These are phyloP conservation scores for Phyllostachys edulis DNA, from an alignment of 176 grass and related monocot genomes.

Conservation along the genomic window DNA sequence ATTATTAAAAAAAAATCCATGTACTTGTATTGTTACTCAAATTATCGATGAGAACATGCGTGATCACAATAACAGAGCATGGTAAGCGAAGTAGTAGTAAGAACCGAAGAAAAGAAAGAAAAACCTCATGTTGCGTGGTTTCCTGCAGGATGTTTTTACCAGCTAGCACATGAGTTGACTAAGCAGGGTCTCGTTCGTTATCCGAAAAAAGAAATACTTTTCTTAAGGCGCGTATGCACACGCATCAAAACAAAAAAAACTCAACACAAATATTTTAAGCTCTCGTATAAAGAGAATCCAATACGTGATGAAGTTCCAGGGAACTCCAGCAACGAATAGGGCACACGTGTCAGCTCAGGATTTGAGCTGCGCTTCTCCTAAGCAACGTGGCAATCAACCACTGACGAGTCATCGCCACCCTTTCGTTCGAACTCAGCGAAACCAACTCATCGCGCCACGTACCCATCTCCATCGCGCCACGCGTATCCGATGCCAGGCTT, in stretches of 20 bases:
- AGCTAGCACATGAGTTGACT: too few relatives aligned
- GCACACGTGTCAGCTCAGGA: not conserved
- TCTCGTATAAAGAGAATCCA: not conserved
- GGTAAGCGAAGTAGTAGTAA: too few relatives aligned
- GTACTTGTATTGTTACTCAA: too few relatives aligned
- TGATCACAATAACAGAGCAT: too few relatives aligned
- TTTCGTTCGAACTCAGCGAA: not conserved
- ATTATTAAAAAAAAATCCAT: too few relatives aligned
- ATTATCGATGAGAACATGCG: too few relatives aligned
- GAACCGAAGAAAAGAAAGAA: too few relatives aligned
- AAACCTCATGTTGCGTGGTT: too few relatives aligned
- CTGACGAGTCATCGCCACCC: conserved; percentile 6
- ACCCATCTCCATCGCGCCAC: not conserved
- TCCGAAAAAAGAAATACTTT: too few relatives aligned
- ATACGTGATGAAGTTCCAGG: not conserved
- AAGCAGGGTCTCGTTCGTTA: too few relatives aligned
- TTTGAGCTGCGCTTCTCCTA: not conserved
- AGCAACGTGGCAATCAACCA: not conserved
- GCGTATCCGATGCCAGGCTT: not conserved
- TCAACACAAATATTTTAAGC: not conserved
- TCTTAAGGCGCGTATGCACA: not conserved
- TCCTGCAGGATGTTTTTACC: too few relatives aligned
- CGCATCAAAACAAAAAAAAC: not conserved
- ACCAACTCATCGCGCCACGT: not conserved
- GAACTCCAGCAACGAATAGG: too few relatives aligned